Evolutionary conservation across 2,329 filamentous ascomycete genomes (phyloP), one percentile per base, ranked within the genome.

Genomic region (Bipolaris victoriae): DNA sequence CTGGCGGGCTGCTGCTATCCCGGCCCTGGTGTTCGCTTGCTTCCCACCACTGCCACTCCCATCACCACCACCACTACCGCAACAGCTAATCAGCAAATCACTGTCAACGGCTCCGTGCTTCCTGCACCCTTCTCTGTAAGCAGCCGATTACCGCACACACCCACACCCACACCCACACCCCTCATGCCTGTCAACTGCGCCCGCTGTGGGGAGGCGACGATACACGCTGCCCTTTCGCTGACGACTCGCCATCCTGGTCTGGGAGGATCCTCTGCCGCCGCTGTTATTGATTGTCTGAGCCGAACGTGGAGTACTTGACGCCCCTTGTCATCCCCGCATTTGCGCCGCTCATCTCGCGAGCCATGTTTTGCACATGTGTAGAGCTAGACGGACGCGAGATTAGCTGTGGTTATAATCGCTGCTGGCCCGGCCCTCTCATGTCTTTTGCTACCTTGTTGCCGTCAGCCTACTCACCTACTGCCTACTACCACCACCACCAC

Each of bases 251-350:
- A 56, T 57, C 68, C 71, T 63, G 69, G 29, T 31, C 29, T 31
- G 68, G 57, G 41, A 63, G 62, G 48, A 59, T 62, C 53, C 46
- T 64, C 59, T 64, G 63, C 66, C 67, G 52, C 61, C 62, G 55
- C 60, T 65, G 53, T 66, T 68, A 58, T 46, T 47, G 49, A 68
- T 67, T 65, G 64, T 67, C 63, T 65, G 66, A 61, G 63, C 61
- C 64, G 57, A 58, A 60, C 72, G 70, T 73, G 71, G 71, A 72
- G 71, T 68, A 57, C 63, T 52, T 54, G 55, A 52, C 52, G 62
- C 65, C 65, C 70, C 64, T 66, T 67, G 58, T 63, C 68, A 64
- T 65, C 73, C 71, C 72, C 71, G 72, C 72, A 74, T 65, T 67
- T 59, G 62, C 70, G 64, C 55, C 66, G 58, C 57, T 70, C 72